Evolutionary conservation across 208 protist species (phyloP).

Genomic region (Leishmania guyanensis): DNA sequence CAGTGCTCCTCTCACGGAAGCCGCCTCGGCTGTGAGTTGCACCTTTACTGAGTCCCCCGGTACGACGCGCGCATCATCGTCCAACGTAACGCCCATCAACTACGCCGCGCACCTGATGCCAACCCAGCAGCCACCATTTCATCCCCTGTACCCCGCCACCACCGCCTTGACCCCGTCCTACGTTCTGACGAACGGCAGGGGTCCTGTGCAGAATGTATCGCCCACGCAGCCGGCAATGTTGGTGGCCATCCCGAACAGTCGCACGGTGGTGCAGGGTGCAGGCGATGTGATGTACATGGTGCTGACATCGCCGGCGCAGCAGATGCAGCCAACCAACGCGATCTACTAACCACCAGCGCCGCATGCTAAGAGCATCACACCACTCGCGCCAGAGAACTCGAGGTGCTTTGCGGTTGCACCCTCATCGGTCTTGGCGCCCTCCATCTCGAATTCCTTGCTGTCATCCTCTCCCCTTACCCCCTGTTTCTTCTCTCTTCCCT

Average conservation of each 20-base stretch:
- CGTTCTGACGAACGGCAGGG: conserved; percentile 3
- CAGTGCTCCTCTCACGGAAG: conserved; percentile 30
- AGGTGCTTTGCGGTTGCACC: not conserved
- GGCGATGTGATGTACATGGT: conserved; percentile 34
- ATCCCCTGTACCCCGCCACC: conserved; percentile 12
- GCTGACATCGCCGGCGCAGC: conserved; percentile 15
- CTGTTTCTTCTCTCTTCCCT: not conserved
- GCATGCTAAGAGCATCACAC: not conserved
- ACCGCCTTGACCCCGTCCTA: conserved; percentile 11
- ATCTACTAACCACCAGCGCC: conserved; percentile 12
- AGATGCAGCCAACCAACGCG: conserved; percentile 26
- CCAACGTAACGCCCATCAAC: conserved; percentile 16
- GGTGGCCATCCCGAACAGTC: conserved; percentile 31
- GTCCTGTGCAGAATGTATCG: not conserved
- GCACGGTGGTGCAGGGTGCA: conserved; percentile 5
- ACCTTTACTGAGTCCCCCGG: conserved; percentile 2
- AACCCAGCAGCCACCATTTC: conserved; percentile 10
- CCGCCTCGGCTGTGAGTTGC: conserved; percentile 7
- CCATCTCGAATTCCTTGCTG: not conserved
- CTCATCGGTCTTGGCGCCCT: not conserved
- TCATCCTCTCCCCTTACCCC: not conserved
- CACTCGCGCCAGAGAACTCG: not conserved
- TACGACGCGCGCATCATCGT: conserved; percentile 5
- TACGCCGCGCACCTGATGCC: conserved; percentile 18
- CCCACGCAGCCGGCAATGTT: conserved; percentile 13